Evolutionary conservation across 345 rosid species (phyloP).

Genomic region (Leavenworthia alabamica): DNA sequence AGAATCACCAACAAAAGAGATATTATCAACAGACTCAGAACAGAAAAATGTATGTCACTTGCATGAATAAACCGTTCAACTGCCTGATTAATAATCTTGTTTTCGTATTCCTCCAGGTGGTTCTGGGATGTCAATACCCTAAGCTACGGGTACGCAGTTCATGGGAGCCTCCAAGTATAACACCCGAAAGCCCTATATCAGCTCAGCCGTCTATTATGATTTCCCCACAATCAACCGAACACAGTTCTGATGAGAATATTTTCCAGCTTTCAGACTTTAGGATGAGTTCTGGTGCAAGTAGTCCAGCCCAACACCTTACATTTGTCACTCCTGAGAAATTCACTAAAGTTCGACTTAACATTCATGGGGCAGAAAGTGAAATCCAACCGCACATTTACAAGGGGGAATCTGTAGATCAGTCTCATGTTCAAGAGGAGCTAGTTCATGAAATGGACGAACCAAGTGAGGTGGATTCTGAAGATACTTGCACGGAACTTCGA

Average conservation of each 20-base stretch:
- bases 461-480: conserved; percentile 41
- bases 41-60: conserved; percentile 12
- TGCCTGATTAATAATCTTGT: neutral
- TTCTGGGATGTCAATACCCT: conserved; percentile 51
- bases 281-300: conserved; percentile 32
- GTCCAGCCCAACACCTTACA: conserved; percentile 33
- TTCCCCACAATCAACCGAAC: conserved; percentile 52
- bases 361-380: conserved; percentile 22
- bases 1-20: conserved; percentile 26
- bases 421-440: conserved; percentile 30
- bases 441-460: conserved; percentile 31
- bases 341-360: conserved; percentile 20
- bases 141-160: conserved; percentile 58
- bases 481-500: conserved; percentile 47
- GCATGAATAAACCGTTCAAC: conserved; percentile 8
- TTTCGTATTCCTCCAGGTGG: conserved; percentile 39
- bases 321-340: conserved; percentile 24
- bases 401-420: conserved; percentile 35
- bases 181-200: conserved; percentile 36
- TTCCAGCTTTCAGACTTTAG: conserved; percentile 48
- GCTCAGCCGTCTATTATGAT: conserved; percentile 38
- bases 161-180: conserved; percentile 45
- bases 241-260: conserved; percentile 50
- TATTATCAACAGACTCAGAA: conserved; percentile 36
- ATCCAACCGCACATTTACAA: conserved; percentile 13